phyloP scores from a whole-genome alignment of 2,329 filamentous ascomycete species.

The Fusarium sp. region DNA sequence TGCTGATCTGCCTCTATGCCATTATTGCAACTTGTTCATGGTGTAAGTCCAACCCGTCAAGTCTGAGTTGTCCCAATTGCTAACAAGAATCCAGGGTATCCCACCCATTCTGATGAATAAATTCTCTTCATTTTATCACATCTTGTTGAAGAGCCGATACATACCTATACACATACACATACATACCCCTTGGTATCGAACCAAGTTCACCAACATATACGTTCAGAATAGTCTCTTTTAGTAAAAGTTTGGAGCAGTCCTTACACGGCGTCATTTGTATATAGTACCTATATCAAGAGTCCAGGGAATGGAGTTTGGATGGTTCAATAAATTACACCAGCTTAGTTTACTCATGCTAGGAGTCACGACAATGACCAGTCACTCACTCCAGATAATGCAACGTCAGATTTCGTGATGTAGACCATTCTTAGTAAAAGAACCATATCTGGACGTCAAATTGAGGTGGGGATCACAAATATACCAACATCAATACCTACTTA shows the following conservation, averaged over 20 bases:
- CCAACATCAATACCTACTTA: too few relatives aligned
- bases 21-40: conserved; percentile 80
- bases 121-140: not conserved
- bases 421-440: too few relatives aligned
- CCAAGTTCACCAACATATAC: not conserved
- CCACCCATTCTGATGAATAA: conserved; percentile 24
- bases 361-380: too few relatives aligned
- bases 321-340: not conserved
- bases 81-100: conserved; percentile 36
- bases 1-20: conserved; percentile 81
- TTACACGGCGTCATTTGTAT: not conserved
- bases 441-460: too few relatives aligned
- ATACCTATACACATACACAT: not conserved
- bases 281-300: not conserved
- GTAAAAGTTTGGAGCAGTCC: conserved; percentile 1
- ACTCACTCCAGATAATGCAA: too few relatives aligned
- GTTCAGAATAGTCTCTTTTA: not conserved
- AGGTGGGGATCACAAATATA: too few relatives aligned
- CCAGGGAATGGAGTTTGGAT: not conserved
- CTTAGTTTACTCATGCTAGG: not conserved
- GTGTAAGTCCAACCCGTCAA: conserved; percentile 60
- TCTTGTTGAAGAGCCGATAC: not conserved
- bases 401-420: too few relatives aligned
- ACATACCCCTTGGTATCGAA: not conserved
- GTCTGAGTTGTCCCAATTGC: not conserved